phyloP scores from a whole-genome alignment of 305 asterid species.

The Coffea humblotiana region DNA sequence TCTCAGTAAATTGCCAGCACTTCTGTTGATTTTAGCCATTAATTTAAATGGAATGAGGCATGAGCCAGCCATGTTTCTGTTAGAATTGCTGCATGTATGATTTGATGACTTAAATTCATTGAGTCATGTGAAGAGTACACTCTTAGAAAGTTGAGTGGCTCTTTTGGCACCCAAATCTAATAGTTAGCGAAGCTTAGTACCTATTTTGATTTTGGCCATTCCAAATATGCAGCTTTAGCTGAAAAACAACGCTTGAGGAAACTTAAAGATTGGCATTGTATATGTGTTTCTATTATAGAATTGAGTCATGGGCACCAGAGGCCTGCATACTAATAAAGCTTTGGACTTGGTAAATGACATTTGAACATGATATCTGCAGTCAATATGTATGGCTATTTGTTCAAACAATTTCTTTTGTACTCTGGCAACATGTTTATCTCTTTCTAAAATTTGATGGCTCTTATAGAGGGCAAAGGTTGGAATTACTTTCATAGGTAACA shows the following conservation, averaged over 20 bases:
- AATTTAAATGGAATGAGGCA: no score
- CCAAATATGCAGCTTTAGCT: background rate
- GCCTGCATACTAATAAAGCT: background rate
- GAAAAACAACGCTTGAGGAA: background rate
- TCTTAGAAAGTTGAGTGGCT: background rate
- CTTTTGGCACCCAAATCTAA: background rate
- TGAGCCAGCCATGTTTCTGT: background rate
- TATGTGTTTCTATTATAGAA: background rate
- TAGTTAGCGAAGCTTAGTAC: background rate
- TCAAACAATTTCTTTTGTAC: background rate
- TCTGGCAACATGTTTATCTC: background rate
- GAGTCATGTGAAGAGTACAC: background rate
- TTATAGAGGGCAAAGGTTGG: background rate
- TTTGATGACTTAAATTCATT: background rate
- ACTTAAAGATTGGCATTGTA: background rate
- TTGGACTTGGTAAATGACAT: background rate
- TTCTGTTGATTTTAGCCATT: no score
- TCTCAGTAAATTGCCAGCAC: no score
- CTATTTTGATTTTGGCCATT: background rate
- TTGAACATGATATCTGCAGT: background rate
- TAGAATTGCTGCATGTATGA: background rate
- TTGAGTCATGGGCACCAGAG: background rate
- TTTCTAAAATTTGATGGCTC: background rate
- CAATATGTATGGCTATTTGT: background rate
- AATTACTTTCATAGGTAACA: background rate